Evolutionary conservation across 495 filamentous ascomycete genomes (phyloP), one percentile per base, ranked within the genome.

Genomic region (Aspergillus carlsbadensis): DNA sequence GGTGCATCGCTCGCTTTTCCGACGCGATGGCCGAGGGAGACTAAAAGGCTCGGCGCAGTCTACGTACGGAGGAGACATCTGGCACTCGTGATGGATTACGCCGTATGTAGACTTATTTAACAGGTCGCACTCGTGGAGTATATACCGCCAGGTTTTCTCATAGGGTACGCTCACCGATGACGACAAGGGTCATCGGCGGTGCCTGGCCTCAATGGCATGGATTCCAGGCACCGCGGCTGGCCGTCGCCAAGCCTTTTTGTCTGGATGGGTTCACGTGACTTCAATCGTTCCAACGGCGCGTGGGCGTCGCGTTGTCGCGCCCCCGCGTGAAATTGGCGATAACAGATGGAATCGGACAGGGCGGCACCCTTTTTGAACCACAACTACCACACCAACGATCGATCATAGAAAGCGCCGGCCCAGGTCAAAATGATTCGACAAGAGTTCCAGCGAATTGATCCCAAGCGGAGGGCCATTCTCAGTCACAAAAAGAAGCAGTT

Each of bases 401-500:
- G n/a, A 37, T 13, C 35, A 37, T 37, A 13, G n/a, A 15, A 37
- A 15, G 20, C 14, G 33, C 22, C 8, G 21, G 35, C 52, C 5
- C 15, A 55, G 31, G 45, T 21, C 69, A 83, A 44, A 42, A 93
- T 93, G 89, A 85, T 90, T 58, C 80, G 86, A 59, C 85, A 86
- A 66, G 86, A 88, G 36, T 80, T 76, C 56, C 81, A 81, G 55
- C 82, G 90, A n/a, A 83, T 94, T 50, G 91, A 95, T 59, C 70
- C 86, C 6, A 97, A 97, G 70, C 75, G 90, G 66, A 84, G 91
- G 57, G 81, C 83, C 52, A 79, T 78, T 41, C 71, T 93, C 61
- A 84, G 95, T 66, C 78, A 85, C 62, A 90, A 91, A 59, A 94
- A 92, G 72, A 87, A 82, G 70, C 91, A 97, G 67, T 98, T 96